phyloP scores from a whole-genome alignment of 192 early-diverging fungal species.

The Linnemannia exigua region DNA sequence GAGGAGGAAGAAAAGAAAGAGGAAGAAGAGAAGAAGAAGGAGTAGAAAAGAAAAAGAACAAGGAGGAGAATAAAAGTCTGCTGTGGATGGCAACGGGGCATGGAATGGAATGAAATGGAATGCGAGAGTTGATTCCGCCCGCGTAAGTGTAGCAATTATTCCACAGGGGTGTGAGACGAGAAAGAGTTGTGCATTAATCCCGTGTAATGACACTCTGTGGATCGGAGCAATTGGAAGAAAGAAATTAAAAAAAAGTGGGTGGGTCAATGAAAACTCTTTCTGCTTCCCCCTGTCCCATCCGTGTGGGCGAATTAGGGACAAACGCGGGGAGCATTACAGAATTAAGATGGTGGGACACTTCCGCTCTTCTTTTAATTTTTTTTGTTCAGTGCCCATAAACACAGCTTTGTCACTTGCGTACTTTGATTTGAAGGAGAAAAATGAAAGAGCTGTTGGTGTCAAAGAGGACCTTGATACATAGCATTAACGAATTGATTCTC shows the following conservation, averaged over 20 bases:
- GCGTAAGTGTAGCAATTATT: not conserved
- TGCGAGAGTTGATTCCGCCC: not conserved
- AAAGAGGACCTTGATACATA: not conserved
- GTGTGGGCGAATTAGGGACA: constrained; percentile 24
- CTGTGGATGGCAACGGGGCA: not conserved
- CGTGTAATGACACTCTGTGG: not conserved
- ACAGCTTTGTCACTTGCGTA: not conserved
- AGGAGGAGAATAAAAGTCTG: not conserved
- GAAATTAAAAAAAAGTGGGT: constrained; percentile 11
- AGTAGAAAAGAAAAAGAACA: not conserved
- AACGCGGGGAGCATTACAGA: constrained; percentile 26
- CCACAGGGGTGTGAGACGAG: not conserved
- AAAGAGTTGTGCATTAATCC: not conserved
- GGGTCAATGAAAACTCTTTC: not conserved
- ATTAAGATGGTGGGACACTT: not conserved
- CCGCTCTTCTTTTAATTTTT: not conserved
- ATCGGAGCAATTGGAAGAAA: not conserved
- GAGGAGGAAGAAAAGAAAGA: not conserved
- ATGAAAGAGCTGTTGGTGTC: not conserved
- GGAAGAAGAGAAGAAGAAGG: not conserved
- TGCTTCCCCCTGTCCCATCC: not conserved
- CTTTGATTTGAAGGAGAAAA: not conserved
- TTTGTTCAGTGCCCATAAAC: not conserved
- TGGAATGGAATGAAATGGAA: not conserved
- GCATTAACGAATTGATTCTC: not conserved